A percentile compares a stretch with the other conserved stretches of the same genome.
Conservation (phyloP, 1,139 yeast species). For the Candida sanyaensis region DNA sequence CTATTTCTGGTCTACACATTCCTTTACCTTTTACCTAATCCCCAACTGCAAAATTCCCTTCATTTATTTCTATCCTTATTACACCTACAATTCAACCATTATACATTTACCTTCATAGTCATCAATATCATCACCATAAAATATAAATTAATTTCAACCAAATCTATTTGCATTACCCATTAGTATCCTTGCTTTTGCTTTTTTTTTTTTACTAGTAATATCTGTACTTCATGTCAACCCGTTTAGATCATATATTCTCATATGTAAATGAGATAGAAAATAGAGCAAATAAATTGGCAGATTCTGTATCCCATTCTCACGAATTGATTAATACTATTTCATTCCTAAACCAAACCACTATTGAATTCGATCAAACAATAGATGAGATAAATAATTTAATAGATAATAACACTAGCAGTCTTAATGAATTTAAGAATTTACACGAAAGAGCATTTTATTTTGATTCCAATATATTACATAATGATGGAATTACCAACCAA, state of each 20-base stretch:
- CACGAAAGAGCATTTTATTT: slow-evolving; percentile 34
- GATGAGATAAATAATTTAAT: slow-evolving; percentile 30
- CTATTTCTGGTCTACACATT: not conserved
- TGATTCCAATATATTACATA: slow-evolving; percentile 33
- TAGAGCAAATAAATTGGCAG: slow-evolving; percentile 21
- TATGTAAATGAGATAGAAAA: slow-evolving; percentile 33
- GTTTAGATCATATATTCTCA: slow-evolving; percentile 31
- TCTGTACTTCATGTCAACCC: slow-evolving; percentile 14
- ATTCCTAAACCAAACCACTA: slow-evolving; percentile 22
- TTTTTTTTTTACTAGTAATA: too few species aligned
- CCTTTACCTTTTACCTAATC: not conserved
- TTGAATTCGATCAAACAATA: slow-evolving; percentile 31
- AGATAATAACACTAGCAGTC: slow-evolving; percentile 22
- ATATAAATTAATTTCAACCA: not conserved
- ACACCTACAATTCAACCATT: not conserved
- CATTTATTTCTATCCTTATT: not conserved
- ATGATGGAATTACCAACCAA: slow-evolving; percentile 41
- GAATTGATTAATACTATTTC: slow-evolving; percentile 23
- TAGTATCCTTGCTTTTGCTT: too few species aligned
- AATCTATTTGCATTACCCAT: too few species aligned
- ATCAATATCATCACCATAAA: not conserved
- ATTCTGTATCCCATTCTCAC: slow-evolving; percentile 24
- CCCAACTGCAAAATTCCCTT: not conserved
- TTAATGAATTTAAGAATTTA: slow-evolving; percentile 31
- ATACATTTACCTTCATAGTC: not conserved